Percentiles rank a stretch among this genome's conserved stretches.
Conservation (phyloP, 1,284 basidiomycete genomes). For the Entoloma clypeatum region DNA sequence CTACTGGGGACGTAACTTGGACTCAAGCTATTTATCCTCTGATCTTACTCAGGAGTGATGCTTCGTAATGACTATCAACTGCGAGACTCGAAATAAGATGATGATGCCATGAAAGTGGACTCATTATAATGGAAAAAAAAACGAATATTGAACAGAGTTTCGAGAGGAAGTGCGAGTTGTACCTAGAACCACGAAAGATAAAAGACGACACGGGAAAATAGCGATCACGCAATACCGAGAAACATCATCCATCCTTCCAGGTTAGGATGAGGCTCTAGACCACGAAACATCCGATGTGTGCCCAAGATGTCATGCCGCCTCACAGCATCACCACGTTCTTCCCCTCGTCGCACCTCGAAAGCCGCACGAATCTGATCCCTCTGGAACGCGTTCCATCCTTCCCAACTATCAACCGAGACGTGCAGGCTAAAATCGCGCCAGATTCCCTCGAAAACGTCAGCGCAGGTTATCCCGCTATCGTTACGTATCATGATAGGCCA, state of each 20-base stretch:
- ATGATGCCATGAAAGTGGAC: too few species aligned
- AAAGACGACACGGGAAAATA: too few species aligned
- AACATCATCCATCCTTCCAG: slow-evolving; percentile 52
- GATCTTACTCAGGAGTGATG: too few species aligned
- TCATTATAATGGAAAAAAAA: too few species aligned
- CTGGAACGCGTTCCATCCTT: slow-evolving; percentile 29
- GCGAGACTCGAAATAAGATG: too few species aligned
- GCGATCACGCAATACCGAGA: slow-evolving; percentile 35
- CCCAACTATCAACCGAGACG: slow-evolving; percentile 39
- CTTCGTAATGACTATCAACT: too few species aligned
- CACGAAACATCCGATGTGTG: slow-evolving; percentile 47
- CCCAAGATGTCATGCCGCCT: slow-evolving; percentile 51
- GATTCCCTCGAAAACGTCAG: slow-evolving; percentile 48
- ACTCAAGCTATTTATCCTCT: too few species aligned
- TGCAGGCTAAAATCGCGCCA: slow-evolving; percentile 42
- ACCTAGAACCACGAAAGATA: too few species aligned
- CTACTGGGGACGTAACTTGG: too few species aligned
- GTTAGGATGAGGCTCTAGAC: slow-evolving; percentile 47
- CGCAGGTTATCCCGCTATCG: slow-evolving; percentile 42
- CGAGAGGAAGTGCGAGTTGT: too few species aligned
- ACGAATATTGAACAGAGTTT: too few species aligned
- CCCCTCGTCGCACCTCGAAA: slow-evolving; percentile 28
- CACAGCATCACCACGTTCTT: slow-evolving; percentile 32
- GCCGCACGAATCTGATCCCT: slow-evolving; percentile 33
- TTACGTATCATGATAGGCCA: slow-evolving; percentile 54